Evolutionary conservation across 179 eudicot species (phyloP), one percentile per base, ranked within the genome.

Genomic region (Sideroxylon spinosum): DNA sequence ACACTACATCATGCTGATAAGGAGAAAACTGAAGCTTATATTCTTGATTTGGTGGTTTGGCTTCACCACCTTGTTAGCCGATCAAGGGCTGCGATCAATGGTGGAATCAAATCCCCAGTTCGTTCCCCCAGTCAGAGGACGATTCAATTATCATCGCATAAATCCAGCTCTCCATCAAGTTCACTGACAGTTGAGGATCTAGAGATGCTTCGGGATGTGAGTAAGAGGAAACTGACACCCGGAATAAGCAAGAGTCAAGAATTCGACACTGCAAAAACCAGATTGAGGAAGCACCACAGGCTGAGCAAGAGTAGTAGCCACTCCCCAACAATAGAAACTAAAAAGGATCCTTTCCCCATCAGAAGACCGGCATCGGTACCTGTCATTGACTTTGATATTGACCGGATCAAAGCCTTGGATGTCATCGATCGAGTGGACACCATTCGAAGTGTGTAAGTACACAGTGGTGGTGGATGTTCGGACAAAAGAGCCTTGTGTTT

Each of bases 191-290:
- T 86, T 22, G 99, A 95, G 85, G 98, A 95, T 85, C 92, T 85
- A 25, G 85, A 82, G 75, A 95, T 95, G 98, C 97, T 95, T 56
- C 85, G 89, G 29, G 95, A 89, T 29, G 98, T 95, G 60, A 83
- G 87, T 17, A 88, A 90, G 82, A 80, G 99, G 78, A 95, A 95
- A 81, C 88, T 94, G 71, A 94, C 97, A 16, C 99, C 98, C 0
- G 99, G 98, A 6, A 95, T 95, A 69, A 95, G 99, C 78, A 95
- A 95, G 83, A 93, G 98, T 82, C 99, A 95, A 71, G 99, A 95
- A 85, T 95, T 95, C 56, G 90, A 87, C 53, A 91, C 90, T 10
- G 82, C 80, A 9, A 91, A 75, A 79, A 82, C 71, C 55, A 89
- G 88, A 59, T 83, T 88, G 72, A 84, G 91, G 82, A 91, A 89